These are phyloP conservation scores for Berberis vulgaris DNA, from an alignment of 164 flowering plant species.

Conservation along the genomic window DNA sequence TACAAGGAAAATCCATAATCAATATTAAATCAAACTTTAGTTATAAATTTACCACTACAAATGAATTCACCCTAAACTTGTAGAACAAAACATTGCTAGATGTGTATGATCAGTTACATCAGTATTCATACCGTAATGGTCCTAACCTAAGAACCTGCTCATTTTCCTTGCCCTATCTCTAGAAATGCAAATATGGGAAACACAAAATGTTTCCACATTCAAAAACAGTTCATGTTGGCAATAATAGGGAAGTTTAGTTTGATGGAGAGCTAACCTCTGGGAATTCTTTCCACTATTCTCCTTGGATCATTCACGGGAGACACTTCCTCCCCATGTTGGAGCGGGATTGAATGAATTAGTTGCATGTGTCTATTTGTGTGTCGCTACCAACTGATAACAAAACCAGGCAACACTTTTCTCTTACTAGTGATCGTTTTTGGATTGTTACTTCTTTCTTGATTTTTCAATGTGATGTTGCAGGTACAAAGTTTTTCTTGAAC, in stretches of 20 bases:
- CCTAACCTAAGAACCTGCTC: conserved; percentile 93
- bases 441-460: conserved; percentile 27
- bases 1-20: no score
- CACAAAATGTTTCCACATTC: conserved; percentile 5
- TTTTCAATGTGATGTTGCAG: conserved; percentile 50
- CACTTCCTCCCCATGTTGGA: conserved; percentile 28
- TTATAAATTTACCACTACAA: no score
- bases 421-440: conserved; percentile 29
- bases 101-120: not conserved
- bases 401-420: conserved; percentile 61
- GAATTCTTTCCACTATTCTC: conserved; percentile 27
- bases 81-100: not conserved
- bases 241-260: not conserved
- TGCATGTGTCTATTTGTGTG: conserved; percentile 21
- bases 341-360: conserved; percentile 19
- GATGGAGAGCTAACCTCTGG: conserved; percentile 40
- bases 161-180: conserved; percentile 70
- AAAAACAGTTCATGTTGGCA: not conserved
- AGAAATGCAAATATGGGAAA: conserved; percentile 35
- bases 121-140: conserved; percentile 26
- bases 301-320: conserved; percentile 19
- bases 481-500: conserved; percentile 79
- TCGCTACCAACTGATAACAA: conserved; percentile 90
- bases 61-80: not conserved
- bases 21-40: no score